Evolutionary conservation across 116 monocot species (phyloP).

Genomic region (Papilionanthe hybrid): DNA sequence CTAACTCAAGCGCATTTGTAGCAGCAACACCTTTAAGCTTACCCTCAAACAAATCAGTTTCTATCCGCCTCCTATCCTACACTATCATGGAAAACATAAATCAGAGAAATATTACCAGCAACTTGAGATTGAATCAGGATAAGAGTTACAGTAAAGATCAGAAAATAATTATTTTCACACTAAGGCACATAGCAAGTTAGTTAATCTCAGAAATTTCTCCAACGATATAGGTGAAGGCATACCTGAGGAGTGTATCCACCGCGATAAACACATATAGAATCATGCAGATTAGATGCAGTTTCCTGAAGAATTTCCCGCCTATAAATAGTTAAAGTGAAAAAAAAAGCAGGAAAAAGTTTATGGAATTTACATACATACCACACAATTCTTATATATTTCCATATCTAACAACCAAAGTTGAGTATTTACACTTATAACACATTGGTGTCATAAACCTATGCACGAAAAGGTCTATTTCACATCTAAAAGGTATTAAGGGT

Average conservation of each 20-base stretch:
- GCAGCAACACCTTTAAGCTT: slow-evolving; percentile 82
- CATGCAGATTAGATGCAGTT: slow-evolving; percentile 42
- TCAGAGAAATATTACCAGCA: slow-evolving; percentile 74
- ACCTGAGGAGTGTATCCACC: slow-evolving; percentile 87
- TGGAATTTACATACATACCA: too few species aligned
- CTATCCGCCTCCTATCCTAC: slow-evolving; percentile 88
- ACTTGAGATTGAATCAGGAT: background rate
- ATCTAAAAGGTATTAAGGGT: too few species aligned
- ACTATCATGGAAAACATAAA: slow-evolving; percentile 15
- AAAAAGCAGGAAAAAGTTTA: background rate
- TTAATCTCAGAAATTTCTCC: background rate
- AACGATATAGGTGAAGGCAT: background rate
- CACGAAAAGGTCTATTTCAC: too few species aligned
- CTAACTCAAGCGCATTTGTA: slow-evolving; percentile 95
- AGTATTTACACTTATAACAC: too few species aligned
- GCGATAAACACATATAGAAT: slow-evolving; percentile 77
- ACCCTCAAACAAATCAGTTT: slow-evolving; percentile 69
- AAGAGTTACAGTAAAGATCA: background rate
- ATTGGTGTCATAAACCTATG: too few species aligned
- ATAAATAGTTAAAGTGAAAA: slow-evolving; percentile 10
- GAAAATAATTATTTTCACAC: background rate
- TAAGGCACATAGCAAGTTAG: background rate
- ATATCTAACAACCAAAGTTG: too few species aligned
- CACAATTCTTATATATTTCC: too few species aligned
- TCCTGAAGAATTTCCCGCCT: slow-evolving; percentile 88